phyloP scores from a whole-genome alignment of 106 monocot genomes.

The Dendrobium officinale region DNA sequence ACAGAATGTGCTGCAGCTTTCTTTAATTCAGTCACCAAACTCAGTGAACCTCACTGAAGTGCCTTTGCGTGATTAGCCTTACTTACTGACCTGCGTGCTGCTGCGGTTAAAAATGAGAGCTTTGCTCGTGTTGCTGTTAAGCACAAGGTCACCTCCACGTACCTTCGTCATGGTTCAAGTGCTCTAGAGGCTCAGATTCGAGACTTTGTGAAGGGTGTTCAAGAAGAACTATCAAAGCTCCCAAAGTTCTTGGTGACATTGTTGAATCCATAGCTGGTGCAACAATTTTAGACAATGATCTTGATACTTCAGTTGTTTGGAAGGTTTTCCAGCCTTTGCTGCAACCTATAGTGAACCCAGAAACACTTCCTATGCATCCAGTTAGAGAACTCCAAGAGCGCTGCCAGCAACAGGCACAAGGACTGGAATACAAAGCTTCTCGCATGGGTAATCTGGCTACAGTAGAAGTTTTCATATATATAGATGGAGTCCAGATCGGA shows the following conservation, averaged over 20 bases:
- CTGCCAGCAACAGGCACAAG: conserved; percentile 91
- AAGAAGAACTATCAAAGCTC: conserved; percentile 84
- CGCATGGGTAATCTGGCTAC: conserved; percentile 62
- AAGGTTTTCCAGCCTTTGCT: conserved; percentile 85
- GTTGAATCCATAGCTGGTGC: conserved; percentile 96
- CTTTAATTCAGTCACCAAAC: conserved; percentile 17
- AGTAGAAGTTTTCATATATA: conserved; percentile 65
- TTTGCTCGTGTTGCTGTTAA: conserved; percentile 96
- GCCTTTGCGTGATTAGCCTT: conserved; percentile 6
- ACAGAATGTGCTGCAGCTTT: conserved; percentile 32
- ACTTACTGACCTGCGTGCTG: conserved; percentile 88
- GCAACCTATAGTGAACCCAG: conserved; percentile 91
- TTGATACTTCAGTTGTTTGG: conserved; percentile 74
- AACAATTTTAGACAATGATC: conserved; percentile 68
- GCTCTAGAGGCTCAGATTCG: conserved; percentile 93
- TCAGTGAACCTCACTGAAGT: not conserved
- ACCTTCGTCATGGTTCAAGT: conserved; percentile 88
- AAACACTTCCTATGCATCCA: conserved; percentile 95
- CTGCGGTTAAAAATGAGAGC: conserved; percentile 98
- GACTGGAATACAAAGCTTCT: conserved; percentile 79
- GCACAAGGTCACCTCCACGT: conserved; percentile 70
- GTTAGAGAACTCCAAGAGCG: conserved; percentile 96
- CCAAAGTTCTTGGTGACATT: conserved; percentile 97
- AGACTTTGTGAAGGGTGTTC: conserved; percentile 98
- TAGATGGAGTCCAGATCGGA: conserved; percentile 79